Conservation (phyloP, 1,284 basidiomycete genomes). For the Malassezia japonica region DNA sequence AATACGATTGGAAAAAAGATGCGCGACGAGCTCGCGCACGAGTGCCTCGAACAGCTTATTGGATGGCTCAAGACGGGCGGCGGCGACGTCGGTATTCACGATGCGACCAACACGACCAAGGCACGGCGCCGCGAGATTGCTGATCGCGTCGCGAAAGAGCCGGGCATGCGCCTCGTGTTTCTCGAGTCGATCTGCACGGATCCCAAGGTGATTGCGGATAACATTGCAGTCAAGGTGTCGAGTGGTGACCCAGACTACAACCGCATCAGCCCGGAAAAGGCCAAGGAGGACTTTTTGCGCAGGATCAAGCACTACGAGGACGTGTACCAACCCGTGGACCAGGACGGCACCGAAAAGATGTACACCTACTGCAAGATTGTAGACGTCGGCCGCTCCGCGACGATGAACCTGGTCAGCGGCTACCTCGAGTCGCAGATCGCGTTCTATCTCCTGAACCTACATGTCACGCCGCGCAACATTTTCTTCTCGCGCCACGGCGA, state of each 20-base stretch:
- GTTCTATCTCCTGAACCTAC: slow-evolving; percentile 97
- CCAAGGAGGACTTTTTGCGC: slow-evolving; percentile 75
- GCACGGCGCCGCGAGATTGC: slow-evolving; percentile 65
- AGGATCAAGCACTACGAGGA: slow-evolving; percentile 88
- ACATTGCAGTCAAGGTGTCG: slow-evolving; percentile 87
- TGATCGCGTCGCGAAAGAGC: slow-evolving; percentile 76
- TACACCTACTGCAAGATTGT: slow-evolving; percentile 46
- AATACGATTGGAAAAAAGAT: slow-evolving; percentile 68
- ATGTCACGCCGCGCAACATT: slow-evolving; percentile 89
- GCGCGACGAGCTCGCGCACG: slow-evolving; percentile 75
- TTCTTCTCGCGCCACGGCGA: slow-evolving; percentile 96
- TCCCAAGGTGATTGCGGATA: slow-evolving; percentile 82
- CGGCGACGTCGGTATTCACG: slow-evolving; percentile 96
- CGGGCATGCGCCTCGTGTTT: slow-evolving; percentile 81
- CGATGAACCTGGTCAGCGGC: slow-evolving; percentile 52
- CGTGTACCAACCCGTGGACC: slow-evolving; percentile 80
- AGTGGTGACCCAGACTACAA: slow-evolving; percentile 97
- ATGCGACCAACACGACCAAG: slow-evolving; percentile 85
- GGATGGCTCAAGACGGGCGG: slow-evolving; percentile 72
- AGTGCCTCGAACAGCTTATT: slow-evolving; percentile 89
- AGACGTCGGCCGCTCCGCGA: slow-evolving; percentile 48
- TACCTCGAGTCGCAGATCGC: slow-evolving; percentile 89
- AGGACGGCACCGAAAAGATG: slow-evolving; percentile 60
- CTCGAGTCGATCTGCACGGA: slow-evolving; percentile 91
- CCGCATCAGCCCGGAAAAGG: slow-evolving; percentile 71